These are phyloP conservation scores for Tetrapyrgos nigripes DNA, from an alignment of 1,284 basidiomycete genomes.

Conservation along the genomic window DNA sequence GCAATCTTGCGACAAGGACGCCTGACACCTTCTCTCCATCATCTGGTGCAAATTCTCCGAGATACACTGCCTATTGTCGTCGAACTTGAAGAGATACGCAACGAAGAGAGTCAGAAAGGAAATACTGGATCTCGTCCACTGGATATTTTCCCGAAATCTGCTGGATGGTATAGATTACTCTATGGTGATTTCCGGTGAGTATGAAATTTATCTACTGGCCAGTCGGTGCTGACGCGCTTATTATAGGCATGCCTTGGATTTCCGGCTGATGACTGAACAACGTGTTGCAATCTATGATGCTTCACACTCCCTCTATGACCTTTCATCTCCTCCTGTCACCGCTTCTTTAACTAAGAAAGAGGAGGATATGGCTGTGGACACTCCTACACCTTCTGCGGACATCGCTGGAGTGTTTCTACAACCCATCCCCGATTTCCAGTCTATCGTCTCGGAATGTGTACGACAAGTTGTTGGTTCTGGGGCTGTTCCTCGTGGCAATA, in stretches of 20 bases:
- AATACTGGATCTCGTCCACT: slow-evolving; percentile 40
- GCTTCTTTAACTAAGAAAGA: not conserved
- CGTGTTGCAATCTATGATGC: slow-evolving; percentile 74
- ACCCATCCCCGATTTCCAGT: slow-evolving; percentile 65
- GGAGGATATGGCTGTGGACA: slow-evolving; percentile 17
- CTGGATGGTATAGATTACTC: slow-evolving; percentile 81
- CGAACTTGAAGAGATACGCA: slow-evolving; percentile 68
- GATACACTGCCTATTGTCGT: slow-evolving; percentile 78
- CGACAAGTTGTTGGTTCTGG: slow-evolving; percentile 42
- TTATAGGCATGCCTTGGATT: slow-evolving; percentile 75
- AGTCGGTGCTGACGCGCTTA: not conserved
- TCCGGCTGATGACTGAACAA: slow-evolving; percentile 72
- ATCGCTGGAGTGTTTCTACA: slow-evolving; percentile 46
- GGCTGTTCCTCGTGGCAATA: slow-evolving; percentile 38
- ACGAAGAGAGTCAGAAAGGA: slow-evolving; percentile 38
- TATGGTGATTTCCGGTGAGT: slow-evolving; percentile 69
- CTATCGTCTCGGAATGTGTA: slow-evolving; percentile 52
- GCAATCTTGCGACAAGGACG: slow-evolving; percentile 67
- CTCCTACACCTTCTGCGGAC: slow-evolving; percentile 15
- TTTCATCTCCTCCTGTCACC: not conserved
- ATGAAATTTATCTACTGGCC: not conserved
- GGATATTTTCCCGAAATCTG: slow-evolving; percentile 76
- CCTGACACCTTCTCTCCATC: slow-evolving; percentile 65
- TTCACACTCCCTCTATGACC: slow-evolving; percentile 61
- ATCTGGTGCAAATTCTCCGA: slow-evolving; percentile 69